These are phyloP conservation scores for Cyberlindnera amylophila DNA, from an alignment of 805 yeast species.

Conservation along the genomic window DNA sequence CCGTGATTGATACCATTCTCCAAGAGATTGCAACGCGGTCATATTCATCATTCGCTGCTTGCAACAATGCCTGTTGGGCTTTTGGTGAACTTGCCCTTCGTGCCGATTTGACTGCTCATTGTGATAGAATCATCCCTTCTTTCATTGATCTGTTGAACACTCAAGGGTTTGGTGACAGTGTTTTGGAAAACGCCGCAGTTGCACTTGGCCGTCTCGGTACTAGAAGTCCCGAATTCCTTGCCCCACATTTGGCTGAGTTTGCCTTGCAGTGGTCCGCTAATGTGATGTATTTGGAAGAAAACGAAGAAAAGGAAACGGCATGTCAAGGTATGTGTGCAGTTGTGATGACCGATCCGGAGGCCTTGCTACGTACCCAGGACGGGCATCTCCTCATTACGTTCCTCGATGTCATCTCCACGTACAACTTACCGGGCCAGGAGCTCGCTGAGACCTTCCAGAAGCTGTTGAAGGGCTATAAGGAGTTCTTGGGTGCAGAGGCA, in stretches of 20 bases:
- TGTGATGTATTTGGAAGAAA: conserved; percentile 64
- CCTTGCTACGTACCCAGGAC: conserved; percentile 19
- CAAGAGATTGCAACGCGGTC: conserved; percentile 58
- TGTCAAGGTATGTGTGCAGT: conserved; percentile 79
- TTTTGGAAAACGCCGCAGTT: conserved; percentile 83
- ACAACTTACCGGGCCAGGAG: conserved; percentile 25
- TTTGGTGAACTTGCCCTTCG: conserved; percentile 81
- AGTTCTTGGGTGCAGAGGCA: conserved; percentile 40
- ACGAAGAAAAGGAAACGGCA: conserved; percentile 85
- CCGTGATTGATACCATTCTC: conserved; percentile 61
- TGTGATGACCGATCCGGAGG: conserved; percentile 63
- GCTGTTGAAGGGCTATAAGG: conserved; percentile 41
- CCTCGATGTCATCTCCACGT: not conserved
- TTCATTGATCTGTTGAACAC: conserved; percentile 58
- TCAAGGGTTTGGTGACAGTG: conserved; percentile 51
- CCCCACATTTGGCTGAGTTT: conserved; percentile 55
- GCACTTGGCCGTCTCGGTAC: conserved; percentile 85
- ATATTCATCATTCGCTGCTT: conserved; percentile 54
- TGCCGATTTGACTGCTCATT: conserved; percentile 46
- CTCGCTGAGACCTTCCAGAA: conserved; percentile 42
- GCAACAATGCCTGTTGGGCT: conserved; percentile 92
- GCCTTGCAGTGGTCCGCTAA: conserved; percentile 67
- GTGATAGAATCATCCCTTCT: conserved; percentile 49
- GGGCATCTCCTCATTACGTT: not conserved
- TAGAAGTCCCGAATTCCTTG: conserved; percentile 52